Conservation (phyloP, 805 yeast genomes). For the Suhomyces emberorum region DNA sequence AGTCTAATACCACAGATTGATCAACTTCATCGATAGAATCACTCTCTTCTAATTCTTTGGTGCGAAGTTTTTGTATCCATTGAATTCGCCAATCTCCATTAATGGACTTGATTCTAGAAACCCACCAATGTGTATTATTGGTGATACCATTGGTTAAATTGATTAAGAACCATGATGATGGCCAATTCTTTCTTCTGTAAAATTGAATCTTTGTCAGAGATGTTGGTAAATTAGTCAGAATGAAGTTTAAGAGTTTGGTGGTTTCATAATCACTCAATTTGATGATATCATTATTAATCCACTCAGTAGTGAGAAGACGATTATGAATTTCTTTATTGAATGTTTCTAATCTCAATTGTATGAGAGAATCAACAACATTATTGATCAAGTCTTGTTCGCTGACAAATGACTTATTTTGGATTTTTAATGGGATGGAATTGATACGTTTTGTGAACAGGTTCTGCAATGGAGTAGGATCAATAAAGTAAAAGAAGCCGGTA, state of each 20-base stretch:
- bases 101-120: constrained; percentile 45
- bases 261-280: constrained; percentile 48
- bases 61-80: constrained; percentile 41
- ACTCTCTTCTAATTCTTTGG: constrained; percentile 7
- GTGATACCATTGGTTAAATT: constrained; percentile 36
- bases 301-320: constrained; percentile 61
- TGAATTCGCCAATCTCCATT: constrained; percentile 55
- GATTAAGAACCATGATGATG: constrained; percentile 52
- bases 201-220: constrained; percentile 26
- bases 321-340: constrained; percentile 50
- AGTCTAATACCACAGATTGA: constrained; percentile 15
- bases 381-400: constrained; percentile 31
- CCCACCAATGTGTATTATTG: constrained; percentile 48
- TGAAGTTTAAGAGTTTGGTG: constrained; percentile 33
- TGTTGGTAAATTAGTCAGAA: constrained; percentile 18
- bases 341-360: constrained; percentile 48
- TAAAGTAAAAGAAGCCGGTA: constrained; percentile 39
- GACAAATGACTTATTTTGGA: constrained; percentile 18
- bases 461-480: constrained; percentile 39
- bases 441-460: constrained; percentile 28
- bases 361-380: constrained; percentile 32
- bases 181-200: constrained; percentile 53
- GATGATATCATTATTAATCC: constrained; percentile 61
- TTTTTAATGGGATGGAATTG: constrained; percentile 21
- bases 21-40: too few relatives aligned